Conservation (phyloP, 352 stramenopile species). For the Paralagenidium karlingii region DNA sequence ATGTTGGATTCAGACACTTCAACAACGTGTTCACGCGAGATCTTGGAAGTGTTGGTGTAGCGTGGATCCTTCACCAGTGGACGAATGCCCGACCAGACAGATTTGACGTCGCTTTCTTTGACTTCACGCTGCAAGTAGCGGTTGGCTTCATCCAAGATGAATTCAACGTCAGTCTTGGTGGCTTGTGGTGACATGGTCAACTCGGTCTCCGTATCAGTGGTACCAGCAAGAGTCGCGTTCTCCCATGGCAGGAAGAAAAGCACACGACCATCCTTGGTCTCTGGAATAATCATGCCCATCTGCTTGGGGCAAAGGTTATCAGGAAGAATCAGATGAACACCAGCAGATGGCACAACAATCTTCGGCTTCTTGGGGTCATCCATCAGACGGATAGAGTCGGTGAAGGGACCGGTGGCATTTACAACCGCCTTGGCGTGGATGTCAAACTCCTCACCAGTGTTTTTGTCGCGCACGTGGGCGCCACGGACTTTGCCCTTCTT, state of each 20-base stretch:
- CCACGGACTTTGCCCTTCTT: conserved; percentile 73
- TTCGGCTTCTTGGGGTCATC: conserved; percentile 82
- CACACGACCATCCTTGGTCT: conserved; percentile 89
- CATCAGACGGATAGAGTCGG: conserved; percentile 83
- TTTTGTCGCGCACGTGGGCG: conserved; percentile 77
- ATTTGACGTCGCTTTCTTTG: conserved; percentile 86
- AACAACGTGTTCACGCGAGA: conserved; percentile 91
- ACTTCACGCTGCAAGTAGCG: conserved; percentile 86
- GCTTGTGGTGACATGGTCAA: conserved; percentile 92
- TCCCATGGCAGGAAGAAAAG: conserved; percentile 96
- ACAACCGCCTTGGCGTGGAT: conserved; percentile 84
- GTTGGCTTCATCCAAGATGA: conserved; percentile 91
- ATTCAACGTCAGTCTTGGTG: conserved; percentile 86
- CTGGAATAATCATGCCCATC: conserved; percentile 96
- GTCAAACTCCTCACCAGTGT: conserved; percentile 86
- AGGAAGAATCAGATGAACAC: conserved; percentile 91
- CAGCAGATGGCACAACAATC: conserved; percentile 88
- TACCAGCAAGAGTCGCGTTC: conserved; percentile 89
- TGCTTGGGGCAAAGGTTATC: conserved; percentile 91
- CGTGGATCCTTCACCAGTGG: conserved; percentile 88
- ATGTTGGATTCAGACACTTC: conserved; percentile 84
- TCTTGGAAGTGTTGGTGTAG: conserved; percentile 70
- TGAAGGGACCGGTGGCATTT: conserved; percentile 94
- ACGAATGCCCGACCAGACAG: conserved; percentile 92
- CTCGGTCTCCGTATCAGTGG: conserved; percentile 88